Conservation (phyloP, 2,329 filamentous ascomycete genomes). For the Penicillium sp. region DNA sequence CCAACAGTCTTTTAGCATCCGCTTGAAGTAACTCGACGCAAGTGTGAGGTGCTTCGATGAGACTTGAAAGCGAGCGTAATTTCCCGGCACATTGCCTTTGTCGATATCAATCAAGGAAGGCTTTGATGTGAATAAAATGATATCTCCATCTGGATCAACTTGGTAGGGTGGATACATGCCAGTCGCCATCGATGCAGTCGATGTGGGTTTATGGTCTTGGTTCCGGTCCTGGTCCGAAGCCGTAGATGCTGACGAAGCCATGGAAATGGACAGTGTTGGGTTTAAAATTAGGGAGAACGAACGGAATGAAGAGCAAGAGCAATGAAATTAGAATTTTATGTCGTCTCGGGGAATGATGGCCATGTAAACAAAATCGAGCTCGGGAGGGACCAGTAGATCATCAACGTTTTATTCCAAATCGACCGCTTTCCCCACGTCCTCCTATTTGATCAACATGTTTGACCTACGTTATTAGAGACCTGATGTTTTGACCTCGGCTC, state of each 20-base stretch:
- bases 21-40: not conserved
- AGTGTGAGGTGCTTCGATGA: conserved; percentile 1
- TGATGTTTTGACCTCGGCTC: no score
- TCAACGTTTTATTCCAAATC: no score
- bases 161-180: not conserved
- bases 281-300: not conserved
- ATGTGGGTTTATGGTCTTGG: not conserved
- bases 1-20: not conserved
- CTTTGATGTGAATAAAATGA: not conserved
- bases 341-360: no score
- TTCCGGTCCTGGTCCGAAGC: not conserved
- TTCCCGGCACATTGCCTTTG: not conserved
- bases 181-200: not conserved
- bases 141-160: conserved; percentile 5
- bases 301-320: no score
- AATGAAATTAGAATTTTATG: no score
- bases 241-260: no score
- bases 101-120: not conserved
- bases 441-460: no score
- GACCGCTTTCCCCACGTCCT: not conserved
- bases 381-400: no score
- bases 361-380: no score
- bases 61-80: not conserved
- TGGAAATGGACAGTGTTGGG: not conserved
- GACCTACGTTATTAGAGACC: no score